Evolutionary conservation across 495 filamentous ascomycete genomes (phyloP), one percentile per base, ranked within the genome.

Genomic region (Aspergillus diversus): DNA sequence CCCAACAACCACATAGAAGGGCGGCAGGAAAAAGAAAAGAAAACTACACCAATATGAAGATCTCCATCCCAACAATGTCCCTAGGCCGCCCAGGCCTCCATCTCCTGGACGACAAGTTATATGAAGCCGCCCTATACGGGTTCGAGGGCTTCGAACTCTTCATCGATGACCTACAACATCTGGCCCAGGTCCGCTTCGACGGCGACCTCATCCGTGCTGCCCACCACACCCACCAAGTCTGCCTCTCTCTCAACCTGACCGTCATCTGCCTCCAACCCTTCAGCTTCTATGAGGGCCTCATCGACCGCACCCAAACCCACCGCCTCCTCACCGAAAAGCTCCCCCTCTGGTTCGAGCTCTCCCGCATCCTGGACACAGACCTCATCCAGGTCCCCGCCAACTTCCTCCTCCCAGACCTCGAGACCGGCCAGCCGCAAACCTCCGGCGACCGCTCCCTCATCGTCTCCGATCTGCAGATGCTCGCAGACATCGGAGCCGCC

Each of bases 251-350:
- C 47, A 70, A 73, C 17, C 79, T 94, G 57, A 73, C 73, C 43
- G 87, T 93, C 63, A 77, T 93, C 66, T 88, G 88, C 60, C 80
- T 94, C 3, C 90, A 94, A 71, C 91, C 91, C 11, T 92, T 93
- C 74, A 83, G 84, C 75, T 87, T 92, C 75, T 92, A 91, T 76
- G 90, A 92, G 66, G 91, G 90, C 4, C 81, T 93, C 1, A 49
- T 87, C 11, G 88, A 92, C 77, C 83, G 88, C 11, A 63, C 73
- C 7, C 80, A 85, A 55, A 87, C 90, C 65, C 73, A 73, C n/a
- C 63, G 74, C 33, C 77, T 85, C 9, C 74, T 92, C 21, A 67
- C 62, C 8, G 77, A 85, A 33, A 87, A 92, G 69, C 81, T 92
- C 8, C 75, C 79, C 8, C 74, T 87, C 16, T 94, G 90, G 90